phyloP scores from a whole-genome alignment of 2,329 filamentous ascomycete species.

The Fusarium fujikuroi region DNA sequence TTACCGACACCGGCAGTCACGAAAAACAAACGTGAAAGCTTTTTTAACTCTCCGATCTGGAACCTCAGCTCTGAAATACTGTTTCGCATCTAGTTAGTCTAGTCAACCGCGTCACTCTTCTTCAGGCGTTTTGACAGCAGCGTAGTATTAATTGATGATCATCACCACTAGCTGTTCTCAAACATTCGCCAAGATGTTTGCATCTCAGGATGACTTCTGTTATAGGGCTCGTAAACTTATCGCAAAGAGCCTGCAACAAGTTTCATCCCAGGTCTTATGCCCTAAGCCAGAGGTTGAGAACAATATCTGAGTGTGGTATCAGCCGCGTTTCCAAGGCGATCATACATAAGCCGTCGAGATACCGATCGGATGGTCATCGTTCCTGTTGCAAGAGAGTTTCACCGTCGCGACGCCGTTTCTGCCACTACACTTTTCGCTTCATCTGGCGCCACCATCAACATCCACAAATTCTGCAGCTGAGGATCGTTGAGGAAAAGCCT shows the following conservation, averaged over 20 bases:
- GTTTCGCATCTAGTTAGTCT: background rate
- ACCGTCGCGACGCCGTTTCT: conserved; percentile 32
- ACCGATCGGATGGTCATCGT: conserved; percentile 17
- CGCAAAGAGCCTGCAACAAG: conserved; percentile 23
- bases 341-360: conserved; percentile 32
- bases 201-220: conserved; percentile 2
- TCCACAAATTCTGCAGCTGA: conserved; percentile 1
- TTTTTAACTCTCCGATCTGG: background rate
- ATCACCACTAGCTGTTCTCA: background rate
- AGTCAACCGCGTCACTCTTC: background rate
- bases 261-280: conserved; percentile 19
- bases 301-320: conserved; percentile 17
- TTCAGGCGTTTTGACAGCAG: background rate
- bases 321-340: conserved; percentile 30
- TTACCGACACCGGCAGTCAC: background rate
- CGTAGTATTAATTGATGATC: conserved; percentile 11
- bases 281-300: background rate
- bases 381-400: conserved; percentile 42
- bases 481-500: background rate
- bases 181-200: conserved; percentile 18
- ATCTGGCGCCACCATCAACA: conserved; percentile 12
- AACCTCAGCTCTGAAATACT: background rate
- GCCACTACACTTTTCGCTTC: conserved; percentile 17
- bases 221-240: conserved; percentile 20
- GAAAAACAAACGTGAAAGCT: background rate